These are phyloP conservation scores for Candida hungchunana DNA, from an alignment of 805 yeast genomes.

Conservation along the genomic window DNA sequence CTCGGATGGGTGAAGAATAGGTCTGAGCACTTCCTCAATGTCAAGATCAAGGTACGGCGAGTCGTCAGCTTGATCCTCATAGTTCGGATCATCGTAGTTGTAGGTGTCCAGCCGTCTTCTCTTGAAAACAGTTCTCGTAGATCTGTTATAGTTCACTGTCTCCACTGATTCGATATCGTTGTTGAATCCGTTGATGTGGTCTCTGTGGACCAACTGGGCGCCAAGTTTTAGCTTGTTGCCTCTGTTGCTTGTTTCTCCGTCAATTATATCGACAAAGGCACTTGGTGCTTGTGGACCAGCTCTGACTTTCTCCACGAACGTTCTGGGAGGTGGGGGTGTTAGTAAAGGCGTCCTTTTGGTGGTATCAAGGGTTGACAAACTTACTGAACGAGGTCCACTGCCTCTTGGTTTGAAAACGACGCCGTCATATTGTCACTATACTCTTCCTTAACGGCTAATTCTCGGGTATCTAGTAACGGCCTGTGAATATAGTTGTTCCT, in stretches of 20 bases:
- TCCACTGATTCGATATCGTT: slow-evolving; percentile 24
- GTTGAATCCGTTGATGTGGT: slow-evolving; percentile 34
- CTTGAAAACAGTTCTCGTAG: slow-evolving; percentile 29
- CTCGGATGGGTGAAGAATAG: slow-evolving; percentile 79
- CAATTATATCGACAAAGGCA: slow-evolving; percentile 16
- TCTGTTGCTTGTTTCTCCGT: slow-evolving; percentile 43
- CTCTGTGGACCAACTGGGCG: slow-evolving; percentile 43
- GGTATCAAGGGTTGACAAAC: slow-evolving; percentile 3
- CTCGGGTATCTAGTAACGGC: not conserved
- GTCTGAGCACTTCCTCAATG: slow-evolving; percentile 60
- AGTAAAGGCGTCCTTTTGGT: not conserved
- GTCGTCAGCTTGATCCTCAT: slow-evolving; percentile 31
- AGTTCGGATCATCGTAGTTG: slow-evolving; percentile 22
- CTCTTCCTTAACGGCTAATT: too few relatives aligned
- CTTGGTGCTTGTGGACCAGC: not conserved
- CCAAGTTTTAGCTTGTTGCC: slow-evolving; percentile 55
- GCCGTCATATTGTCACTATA: slow-evolving; percentile 1
- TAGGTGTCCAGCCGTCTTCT: slow-evolving; percentile 27
- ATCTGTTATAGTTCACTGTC: slow-evolving; percentile 28
- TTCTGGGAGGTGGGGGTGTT: slow-evolving; percentile 3
- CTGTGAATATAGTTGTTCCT: too few relatives aligned
- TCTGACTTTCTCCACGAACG: slow-evolving; percentile 19
- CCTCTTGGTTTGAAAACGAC: slow-evolving; percentile 11
- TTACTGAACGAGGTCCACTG: slow-evolving; percentile 12
- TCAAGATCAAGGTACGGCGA: slow-evolving; percentile 46